Base-by-base conservation (phyloP, 1,284 basidiomycete genomes). In the Chalciporus sp. region DNA sequence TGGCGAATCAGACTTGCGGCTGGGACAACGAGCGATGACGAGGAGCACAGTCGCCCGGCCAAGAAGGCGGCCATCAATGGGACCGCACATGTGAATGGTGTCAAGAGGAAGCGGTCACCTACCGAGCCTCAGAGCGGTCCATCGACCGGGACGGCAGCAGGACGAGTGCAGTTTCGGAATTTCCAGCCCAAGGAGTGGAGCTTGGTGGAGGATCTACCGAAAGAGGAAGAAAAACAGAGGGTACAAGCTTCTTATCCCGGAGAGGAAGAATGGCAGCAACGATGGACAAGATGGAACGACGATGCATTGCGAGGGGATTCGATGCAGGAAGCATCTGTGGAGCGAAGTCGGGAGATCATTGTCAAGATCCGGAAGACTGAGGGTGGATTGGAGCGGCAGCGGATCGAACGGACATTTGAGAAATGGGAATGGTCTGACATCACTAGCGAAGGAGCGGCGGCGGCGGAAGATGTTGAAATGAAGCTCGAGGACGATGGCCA, bases 1-100 rank as follows among this genome's bases (percentile, higher is more conserved):
- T 94, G 92, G 91, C 79, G 92, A 48, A 80, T 87, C 19, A 78
- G 84, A 57, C 70, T 83, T 44, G 87, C 88, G 6, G 71, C 80
- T 3, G 90, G 89, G 8, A 76, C 83, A 49, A 68, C 76, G 14
- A 88, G 88, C 61, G 91, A 92, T 50, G 87, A 86, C 49, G 91
- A 92, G 57, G 75, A 74, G 7, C 40, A 56, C 11, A 65, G 67
- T 31, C 53, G 49, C 11, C 65, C 67, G 2, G 63, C 56, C 37
- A 64, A 68, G 56, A 74, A 72, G 42, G 69, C 68, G 60, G 54
- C 52, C 57, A 47, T 56, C 52, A 67, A 61, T 58, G 67, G 70
- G 47, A 62, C 42, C 70, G 33, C 26, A 20, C 58, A 46, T 31
- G 23, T 51, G 19, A 69, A 72, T 49, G 75, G 72, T 2, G 47